Conservation (phyloP, 176 grass and related monocot genomes). For the Zoysia japonica region DNA sequence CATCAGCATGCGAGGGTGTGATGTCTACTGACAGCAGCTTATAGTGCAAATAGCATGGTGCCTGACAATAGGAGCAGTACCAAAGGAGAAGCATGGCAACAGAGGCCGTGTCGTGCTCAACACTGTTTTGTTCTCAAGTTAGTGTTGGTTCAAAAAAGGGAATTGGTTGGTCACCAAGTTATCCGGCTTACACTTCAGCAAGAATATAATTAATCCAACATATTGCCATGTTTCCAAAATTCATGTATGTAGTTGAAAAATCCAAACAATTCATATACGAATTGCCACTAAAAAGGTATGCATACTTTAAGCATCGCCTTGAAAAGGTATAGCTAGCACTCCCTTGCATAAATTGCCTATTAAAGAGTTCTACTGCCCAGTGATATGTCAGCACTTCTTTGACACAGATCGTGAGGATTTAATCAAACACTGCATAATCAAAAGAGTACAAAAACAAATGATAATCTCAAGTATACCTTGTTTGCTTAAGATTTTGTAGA, state of each 20-base stretch:
- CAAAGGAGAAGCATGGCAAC: neutral
- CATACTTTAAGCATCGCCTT: neutral
- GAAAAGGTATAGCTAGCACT: neutral
- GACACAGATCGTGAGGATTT: constrained; percentile 20
- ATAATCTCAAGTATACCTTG: constrained; percentile 47
- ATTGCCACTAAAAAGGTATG: constrained; percentile 19
- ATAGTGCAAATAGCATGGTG: constrained; percentile 16
- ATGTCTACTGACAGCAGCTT: neutral
- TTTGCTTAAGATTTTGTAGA: constrained; percentile 76
- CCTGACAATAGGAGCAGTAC: neutral
- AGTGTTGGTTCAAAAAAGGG: neutral
- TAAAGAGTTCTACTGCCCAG: neutral
- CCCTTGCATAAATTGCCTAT: constrained; percentile 7
- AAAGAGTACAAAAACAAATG: neutral
- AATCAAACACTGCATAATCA: neutral
- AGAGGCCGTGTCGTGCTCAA: neutral
- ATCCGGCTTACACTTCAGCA: neutral
- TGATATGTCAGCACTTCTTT: neutral
- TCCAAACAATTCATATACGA: neutral
- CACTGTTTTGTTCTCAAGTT: neutral
- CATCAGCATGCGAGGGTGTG: constrained; percentile 1
- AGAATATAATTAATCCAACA: neutral
- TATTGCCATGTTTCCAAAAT: constrained; percentile 1
- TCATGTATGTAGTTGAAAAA: neutral
- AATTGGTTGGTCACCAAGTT: neutral